These are phyloP conservation scores for Fonsecaea nubica DNA, from an alignment of 2,329 filamentous ascomycete genomes.

Conservation along the genomic window DNA sequence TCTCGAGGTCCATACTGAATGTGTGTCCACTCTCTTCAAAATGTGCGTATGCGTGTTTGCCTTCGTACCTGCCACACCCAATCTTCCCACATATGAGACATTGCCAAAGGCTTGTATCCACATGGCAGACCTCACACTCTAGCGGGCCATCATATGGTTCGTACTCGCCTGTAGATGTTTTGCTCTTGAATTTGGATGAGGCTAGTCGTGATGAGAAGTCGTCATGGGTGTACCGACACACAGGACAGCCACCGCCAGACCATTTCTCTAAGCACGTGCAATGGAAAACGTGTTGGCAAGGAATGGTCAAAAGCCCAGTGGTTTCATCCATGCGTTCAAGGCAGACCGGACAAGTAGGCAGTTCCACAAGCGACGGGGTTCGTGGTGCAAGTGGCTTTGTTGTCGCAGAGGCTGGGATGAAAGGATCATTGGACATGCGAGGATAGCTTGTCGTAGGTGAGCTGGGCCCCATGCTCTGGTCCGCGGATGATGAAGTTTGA, in stretches of 20 bases:
- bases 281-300: constrained; percentile 97
- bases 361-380: constrained; percentile 83
- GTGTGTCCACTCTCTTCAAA: constrained; percentile 89
- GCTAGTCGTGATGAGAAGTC: constrained; percentile 50
- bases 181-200: constrained; percentile 36
- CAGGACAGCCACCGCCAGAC: constrained; percentile 91
- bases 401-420: constrained; percentile 62
- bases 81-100: constrained; percentile 92
- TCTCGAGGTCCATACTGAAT: constrained; percentile 90
- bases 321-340: constrained; percentile 98
- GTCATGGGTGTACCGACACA: constrained; percentile 86
- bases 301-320: constrained; percentile 89
- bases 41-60: constrained; percentile 89
- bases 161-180: constrained; percentile 45
- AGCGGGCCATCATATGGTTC: constrained; percentile 61
- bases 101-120: constrained; percentile 85
- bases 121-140: constrained; percentile 81
- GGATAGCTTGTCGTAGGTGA: constrained; percentile 60
- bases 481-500: constrained; percentile 53
- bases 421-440: constrained; percentile 68
- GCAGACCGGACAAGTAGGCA: constrained; percentile 95
- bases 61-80: constrained; percentile 92
- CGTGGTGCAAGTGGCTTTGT: constrained; percentile 71
- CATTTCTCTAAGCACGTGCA: constrained; percentile 96
- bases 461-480: constrained; percentile 41